These are phyloP conservation scores for Epichloe hybrida DNA, from an alignment of 2,329 filamentous ascomycete species.

Conservation along the genomic window DNA sequence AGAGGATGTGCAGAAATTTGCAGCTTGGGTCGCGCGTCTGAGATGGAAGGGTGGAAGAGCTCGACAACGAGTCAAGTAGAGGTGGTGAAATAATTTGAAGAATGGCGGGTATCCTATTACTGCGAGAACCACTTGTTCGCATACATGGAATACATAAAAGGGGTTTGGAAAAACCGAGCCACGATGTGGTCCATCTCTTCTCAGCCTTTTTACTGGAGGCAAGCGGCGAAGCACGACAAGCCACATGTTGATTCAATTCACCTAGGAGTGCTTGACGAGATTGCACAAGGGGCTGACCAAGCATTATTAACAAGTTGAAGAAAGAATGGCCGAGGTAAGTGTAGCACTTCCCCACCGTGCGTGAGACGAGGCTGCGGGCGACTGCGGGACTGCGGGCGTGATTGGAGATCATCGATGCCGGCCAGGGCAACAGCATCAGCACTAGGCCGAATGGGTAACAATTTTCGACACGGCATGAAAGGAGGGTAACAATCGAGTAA, in stretches of 20 bases:
- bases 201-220: no score
- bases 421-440: not conserved
- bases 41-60: constrained; percentile 50
- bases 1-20: constrained; percentile 60
- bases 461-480: not conserved
- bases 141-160: no score
- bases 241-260: no score
- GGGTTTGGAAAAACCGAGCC: no score
- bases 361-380: not conserved
- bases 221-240: no score
- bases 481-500: not conserved
- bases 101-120: not conserved
- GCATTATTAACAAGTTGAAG: not conserved
- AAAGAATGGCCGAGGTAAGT: not conserved
- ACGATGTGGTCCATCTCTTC: no score
- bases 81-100: not conserved
- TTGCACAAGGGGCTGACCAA: no score
- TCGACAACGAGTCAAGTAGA: not conserved
- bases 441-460: not conserved
- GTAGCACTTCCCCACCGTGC: not conserved
- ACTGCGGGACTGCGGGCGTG: not conserved
- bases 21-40: constrained; percentile 57
- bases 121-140: no score
- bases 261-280: no score
- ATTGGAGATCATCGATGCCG: not conserved